A percentile compares a stretch with the other conserved stretches of the same genome.
Evolutionary conservation across 1,284 basidiomycete species (phyloP).

Genomic region (Peniophora sp.): DNA sequence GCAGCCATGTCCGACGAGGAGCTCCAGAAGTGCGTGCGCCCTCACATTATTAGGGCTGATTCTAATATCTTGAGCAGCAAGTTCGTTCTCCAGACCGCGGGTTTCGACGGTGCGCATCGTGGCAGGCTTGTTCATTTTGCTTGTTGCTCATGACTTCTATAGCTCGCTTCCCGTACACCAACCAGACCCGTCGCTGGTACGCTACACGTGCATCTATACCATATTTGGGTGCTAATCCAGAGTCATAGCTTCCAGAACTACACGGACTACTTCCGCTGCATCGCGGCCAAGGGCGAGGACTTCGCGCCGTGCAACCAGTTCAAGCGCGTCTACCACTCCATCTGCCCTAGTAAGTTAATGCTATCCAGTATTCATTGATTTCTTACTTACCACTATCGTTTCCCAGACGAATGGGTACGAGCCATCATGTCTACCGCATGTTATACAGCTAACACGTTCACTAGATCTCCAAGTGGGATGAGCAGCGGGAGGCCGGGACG

Average conservation of each 20-base stretch:
- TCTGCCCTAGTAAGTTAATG: slow-evolving; percentile 87
- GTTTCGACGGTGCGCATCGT: slow-evolving; percentile 65
- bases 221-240: background rate
- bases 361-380: slow-evolving; percentile 4
- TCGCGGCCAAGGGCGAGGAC: slow-evolving; percentile 96
- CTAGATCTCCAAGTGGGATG: slow-evolving; percentile 83
- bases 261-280: slow-evolving; percentile 96
- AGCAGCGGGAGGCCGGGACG: slow-evolving; percentile 85
- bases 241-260: slow-evolving; percentile 83
- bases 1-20: slow-evolving; percentile 16
- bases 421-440: slow-evolving; percentile 1
- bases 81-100: slow-evolving; percentile 79
- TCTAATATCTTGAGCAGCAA: slow-evolving; percentile 40
- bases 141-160: slow-evolving; percentile 4
- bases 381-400: slow-evolving; percentile 6
- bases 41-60: slow-evolving; percentile 5
- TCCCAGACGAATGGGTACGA: slow-evolving; percentile 77
- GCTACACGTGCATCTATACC: slow-evolving; percentile 12
- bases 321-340: slow-evolving; percentile 91
- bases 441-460: background rate
- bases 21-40: slow-evolving; percentile 41
- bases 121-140: background rate
- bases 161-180: slow-evolving; percentile 94
- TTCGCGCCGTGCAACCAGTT: slow-evolving; percentile 99
- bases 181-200: slow-evolving; percentile 93